phyloP scores from a whole-genome alignment of 495 filamentous ascomycete species.

The Penicillium odoratum region DNA sequence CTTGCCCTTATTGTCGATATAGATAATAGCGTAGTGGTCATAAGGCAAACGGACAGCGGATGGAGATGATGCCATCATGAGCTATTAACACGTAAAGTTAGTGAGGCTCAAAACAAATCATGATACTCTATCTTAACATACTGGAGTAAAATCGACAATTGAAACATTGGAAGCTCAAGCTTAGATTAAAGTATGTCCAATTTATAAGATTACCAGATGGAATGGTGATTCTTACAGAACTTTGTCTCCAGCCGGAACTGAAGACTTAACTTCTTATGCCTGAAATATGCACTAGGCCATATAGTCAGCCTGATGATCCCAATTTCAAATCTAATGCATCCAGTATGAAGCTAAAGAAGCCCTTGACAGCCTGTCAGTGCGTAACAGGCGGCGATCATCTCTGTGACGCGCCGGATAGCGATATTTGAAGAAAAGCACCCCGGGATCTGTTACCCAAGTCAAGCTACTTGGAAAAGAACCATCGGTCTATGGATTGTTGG shows the following conservation, averaged over 20 bases:
- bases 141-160: conserved; percentile 22
- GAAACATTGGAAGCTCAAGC: background rate
- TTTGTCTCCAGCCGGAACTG: too few species aligned
- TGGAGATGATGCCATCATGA: conserved; percentile 33
- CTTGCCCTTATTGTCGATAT: conserved; percentile 40
- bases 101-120: background rate
- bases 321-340: background rate
- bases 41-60: conserved; percentile 35
- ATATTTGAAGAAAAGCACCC: conserved; percentile 11
- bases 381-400: conserved; percentile 14
- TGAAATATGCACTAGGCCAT: background rate
- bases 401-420: conserved; percentile 18
- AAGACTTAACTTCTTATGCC: too few species aligned
- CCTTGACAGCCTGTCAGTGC: too few species aligned
- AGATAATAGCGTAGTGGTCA: conserved; percentile 45
- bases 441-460: conserved; percentile 14
- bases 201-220: conserved; percentile 2
- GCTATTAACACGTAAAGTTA: conserved; percentile 17
- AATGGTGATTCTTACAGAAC: conserved; percentile 15
- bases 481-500: background rate
- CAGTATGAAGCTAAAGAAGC: conserved; percentile 7
- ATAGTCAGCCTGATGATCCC: conserved; percentile 1
- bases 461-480: conserved; percentile 26
- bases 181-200: background rate
- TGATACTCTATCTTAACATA: conserved; percentile 19